Percentiles rank a stretch among this genome's conserved stretches.
phyloP scores from a whole-genome alignment of 129 eudicot genomes.

The Ambrosia artemisiifolia region DNA sequence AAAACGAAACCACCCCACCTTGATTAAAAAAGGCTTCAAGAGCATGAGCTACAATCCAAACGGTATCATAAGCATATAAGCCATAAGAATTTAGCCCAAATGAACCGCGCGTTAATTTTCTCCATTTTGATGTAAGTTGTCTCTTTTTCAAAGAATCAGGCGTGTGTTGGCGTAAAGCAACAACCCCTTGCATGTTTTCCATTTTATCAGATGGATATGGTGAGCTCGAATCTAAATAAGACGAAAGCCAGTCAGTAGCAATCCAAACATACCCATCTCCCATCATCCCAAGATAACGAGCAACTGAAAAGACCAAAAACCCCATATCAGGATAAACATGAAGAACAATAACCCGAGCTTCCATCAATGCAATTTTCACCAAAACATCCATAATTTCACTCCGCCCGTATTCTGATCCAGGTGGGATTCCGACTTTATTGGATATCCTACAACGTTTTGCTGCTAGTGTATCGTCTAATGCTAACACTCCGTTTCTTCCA shows the following conservation, averaged over 20 bases:
- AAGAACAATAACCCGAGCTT: slow-evolving; percentile 78
- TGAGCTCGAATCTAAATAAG: slow-evolving; percentile 56
- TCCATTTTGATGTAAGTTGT: slow-evolving; percentile 50
- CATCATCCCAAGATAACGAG: slow-evolving; percentile 83
- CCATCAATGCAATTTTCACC: slow-evolving; percentile 68
- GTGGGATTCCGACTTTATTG: slow-evolving; percentile 64
- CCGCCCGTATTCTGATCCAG: slow-evolving; percentile 45
- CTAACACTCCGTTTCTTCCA: slow-evolving; percentile 84
- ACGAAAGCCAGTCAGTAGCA: slow-evolving; percentile 89
- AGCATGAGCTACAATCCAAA: slow-evolving; percentile 85
- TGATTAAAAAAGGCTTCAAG: slow-evolving; percentile 61
- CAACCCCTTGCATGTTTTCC: slow-evolving; percentile 79
- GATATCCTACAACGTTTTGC: slow-evolving; percentile 68
- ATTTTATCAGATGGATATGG: slow-evolving; percentile 41
- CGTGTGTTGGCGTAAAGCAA: slow-evolving; percentile 72
- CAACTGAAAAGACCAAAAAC: slow-evolving; percentile 57
- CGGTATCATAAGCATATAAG: slow-evolving; percentile 78
- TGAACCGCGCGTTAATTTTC: slow-evolving; percentile 44
- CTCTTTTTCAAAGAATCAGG: slow-evolving; percentile 53
- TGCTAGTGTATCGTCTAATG: slow-evolving; percentile 78
- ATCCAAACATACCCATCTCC: slow-evolving; percentile 91
- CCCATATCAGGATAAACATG: slow-evolving; percentile 75
- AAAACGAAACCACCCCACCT: slow-evolving; percentile 71
- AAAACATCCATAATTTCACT: slow-evolving; percentile 77
- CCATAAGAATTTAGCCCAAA: slow-evolving; percentile 72